Conservation (phyloP, 2,329 filamentous ascomycete genomes). For the Periconia sp. region DNA sequence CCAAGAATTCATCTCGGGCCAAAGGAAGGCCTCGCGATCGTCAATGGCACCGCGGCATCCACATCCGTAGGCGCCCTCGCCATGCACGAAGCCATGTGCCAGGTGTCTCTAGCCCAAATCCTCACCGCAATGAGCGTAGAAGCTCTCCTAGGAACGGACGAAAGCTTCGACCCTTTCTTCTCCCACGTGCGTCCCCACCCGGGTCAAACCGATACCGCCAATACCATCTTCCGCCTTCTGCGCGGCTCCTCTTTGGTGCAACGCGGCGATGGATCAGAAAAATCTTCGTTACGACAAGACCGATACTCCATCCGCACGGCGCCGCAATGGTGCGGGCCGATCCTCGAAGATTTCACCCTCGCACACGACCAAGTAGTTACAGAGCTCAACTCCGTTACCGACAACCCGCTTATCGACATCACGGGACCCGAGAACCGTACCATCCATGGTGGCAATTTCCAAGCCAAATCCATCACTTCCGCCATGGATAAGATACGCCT, state of each 20-base stretch:
- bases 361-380: conserved; percentile 59
- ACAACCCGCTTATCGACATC: conserved; percentile 64
- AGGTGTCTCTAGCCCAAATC: conserved; percentile 49
- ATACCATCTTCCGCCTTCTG: conserved; percentile 23
- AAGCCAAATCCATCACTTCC: conserved; percentile 63
- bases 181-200: conserved; percentile 59
- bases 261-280: conserved; percentile 1
- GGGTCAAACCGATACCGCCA: conserved; percentile 51
- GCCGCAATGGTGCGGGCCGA: conserved; percentile 68
- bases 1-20: conserved; percentile 32
- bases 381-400: conserved; percentile 68
- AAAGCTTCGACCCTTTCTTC: conserved; percentile 63
- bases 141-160: conserved; percentile 57
- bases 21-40: conserved; percentile 55
- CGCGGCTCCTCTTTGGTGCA: conserved; percentile 24
- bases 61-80: conserved; percentile 21
- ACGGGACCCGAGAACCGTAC: conserved; percentile 40
- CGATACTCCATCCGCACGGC: conserved; percentile 66
- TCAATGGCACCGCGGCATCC: conserved; percentile 53
- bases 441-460: conserved; percentile 69
- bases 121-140: conserved; percentile 65
- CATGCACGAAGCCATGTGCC: conserved; percentile 18
- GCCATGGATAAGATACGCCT: conserved; percentile 64
- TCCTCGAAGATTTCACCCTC: conserved; percentile 63
- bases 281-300: conserved; percentile 49